A percentile compares a stretch with the other conserved stretches of the same genome.
phyloP scores from a whole-genome alignment of 352 stramenopile species.

The Thalassiosira delicatula region DNA sequence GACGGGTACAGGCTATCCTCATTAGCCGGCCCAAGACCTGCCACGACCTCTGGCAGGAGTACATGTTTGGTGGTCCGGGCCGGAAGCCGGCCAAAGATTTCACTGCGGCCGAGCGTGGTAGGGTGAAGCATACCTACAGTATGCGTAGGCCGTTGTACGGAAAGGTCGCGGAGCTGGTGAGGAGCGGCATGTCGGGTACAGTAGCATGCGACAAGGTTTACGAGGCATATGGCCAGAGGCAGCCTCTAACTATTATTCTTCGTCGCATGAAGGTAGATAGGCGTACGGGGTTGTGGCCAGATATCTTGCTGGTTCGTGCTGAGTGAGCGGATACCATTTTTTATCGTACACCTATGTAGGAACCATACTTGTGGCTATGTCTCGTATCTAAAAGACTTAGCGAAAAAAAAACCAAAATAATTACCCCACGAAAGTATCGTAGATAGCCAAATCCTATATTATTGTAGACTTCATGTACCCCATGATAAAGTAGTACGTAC shows the following conservation, averaged over 20 bases:
- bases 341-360: no score
- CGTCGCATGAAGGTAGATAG: not conserved
- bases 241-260: not conserved
- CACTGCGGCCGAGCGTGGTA: not conserved
- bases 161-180: not conserved
- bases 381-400: no score
- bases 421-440: no score
- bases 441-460: no score
- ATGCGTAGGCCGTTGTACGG: not conserved
- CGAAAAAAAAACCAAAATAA: no score
- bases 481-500: no score
- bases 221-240: not conserved
- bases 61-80: not conserved
- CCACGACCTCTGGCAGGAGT: constrained; percentile 8
- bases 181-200: not conserved
- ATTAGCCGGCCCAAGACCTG: not conserved
- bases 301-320: no score
- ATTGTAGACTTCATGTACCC: no score
- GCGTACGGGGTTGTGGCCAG: no score
- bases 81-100: not conserved
- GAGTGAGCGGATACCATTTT: no score
- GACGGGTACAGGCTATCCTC: no score
- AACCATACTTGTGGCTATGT: no score
- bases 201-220: constrained; percentile 7
- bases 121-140: not conserved